Evolutionary conservation across 1,139 yeast genomes (phyloP).

Genomic region (Pichia terricola): DNA sequence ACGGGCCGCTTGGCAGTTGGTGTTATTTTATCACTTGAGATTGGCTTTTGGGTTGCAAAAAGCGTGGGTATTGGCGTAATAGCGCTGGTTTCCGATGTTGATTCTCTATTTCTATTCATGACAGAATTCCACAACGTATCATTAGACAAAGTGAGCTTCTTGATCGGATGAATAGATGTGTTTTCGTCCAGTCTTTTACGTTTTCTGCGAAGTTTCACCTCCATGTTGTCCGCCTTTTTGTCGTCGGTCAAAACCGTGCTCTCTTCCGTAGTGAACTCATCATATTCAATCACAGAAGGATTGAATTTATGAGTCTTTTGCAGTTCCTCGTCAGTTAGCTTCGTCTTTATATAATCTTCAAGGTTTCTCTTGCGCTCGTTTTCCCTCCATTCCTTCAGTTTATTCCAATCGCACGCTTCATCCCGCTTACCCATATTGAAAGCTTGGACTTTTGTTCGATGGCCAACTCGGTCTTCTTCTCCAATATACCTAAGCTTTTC

Average conservation of each 20-base stretch:
- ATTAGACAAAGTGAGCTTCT: too few relatives aligned
- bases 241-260: background rate
- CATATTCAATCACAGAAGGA: background rate
- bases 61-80: too few relatives aligned
- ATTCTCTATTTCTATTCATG: too few relatives aligned
- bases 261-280: background rate
- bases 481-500: constrained; percentile 8
- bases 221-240: background rate
- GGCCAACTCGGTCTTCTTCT: constrained; percentile 21
- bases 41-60: too few relatives aligned
- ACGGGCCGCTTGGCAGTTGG: constrained; percentile 4
- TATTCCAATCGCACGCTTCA: constrained; percentile 49
- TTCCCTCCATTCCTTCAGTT: constrained; percentile 22
- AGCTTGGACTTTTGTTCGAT: constrained; percentile 15
- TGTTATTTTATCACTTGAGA: too few relatives aligned
- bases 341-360: constrained; percentile 6
- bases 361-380: constrained; percentile 8
- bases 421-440: constrained; percentile 23
- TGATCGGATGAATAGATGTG: too few relatives aligned
- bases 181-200: too few relatives aligned
- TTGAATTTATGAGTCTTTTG: background rate
- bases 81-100: too few relatives aligned
- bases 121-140: too few relatives aligned
- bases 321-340: background rate
- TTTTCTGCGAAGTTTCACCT: background rate